phyloP scores from a whole-genome alignment of 2,329 filamentous ascomycete genomes.

The Trichoderma sp. region DNA sequence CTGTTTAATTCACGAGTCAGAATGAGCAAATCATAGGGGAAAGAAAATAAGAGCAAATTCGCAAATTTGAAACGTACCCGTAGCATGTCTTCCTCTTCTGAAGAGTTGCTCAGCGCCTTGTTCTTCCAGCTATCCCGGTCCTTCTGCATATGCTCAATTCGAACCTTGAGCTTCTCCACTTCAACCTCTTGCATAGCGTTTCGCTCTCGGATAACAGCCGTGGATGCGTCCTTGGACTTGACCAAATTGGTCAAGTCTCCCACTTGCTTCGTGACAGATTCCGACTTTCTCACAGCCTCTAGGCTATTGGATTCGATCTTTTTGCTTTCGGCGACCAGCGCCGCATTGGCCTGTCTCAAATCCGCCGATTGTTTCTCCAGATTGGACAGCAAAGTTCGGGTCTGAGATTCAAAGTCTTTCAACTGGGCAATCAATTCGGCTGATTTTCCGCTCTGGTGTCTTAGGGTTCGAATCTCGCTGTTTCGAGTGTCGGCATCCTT shows the following conservation, averaged over 20 bases:
- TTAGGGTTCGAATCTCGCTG: slow-evolving; percentile 73
- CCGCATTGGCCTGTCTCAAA: slow-evolving; percentile 72
- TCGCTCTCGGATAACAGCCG: slow-evolving; percentile 51
- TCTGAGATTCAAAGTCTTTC: slow-evolving; percentile 83
- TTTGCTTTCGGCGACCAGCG: slow-evolving; percentile 68
- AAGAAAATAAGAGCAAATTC: not conserved
- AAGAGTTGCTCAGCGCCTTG: slow-evolving; percentile 77
- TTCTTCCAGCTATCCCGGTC: slow-evolving; percentile 82
- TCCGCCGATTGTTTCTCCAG: slow-evolving; percentile 89
- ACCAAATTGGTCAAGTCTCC: slow-evolving; percentile 71
- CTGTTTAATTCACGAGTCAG: slow-evolving; percentile 24
- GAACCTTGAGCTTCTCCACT: slow-evolving; percentile 73
- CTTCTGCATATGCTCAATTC: slow-evolving; percentile 75
- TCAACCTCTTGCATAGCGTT: slow-evolving; percentile 67
- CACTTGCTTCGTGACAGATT: slow-evolving; percentile 73
- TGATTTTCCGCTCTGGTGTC: slow-evolving; percentile 81
- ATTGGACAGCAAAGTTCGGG: slow-evolving; percentile 72
- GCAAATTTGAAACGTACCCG: slow-evolving; percentile 59
- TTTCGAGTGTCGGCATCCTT: slow-evolving; percentile 87
- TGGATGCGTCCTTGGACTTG: slow-evolving; percentile 68
- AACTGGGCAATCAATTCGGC: slow-evolving; percentile 90
- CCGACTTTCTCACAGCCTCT: slow-evolving; percentile 67
- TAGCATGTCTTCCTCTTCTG: slow-evolving; percentile 79
- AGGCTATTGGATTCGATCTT: slow-evolving; percentile 68
- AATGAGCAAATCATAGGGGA: not conserved